These are phyloP conservation scores for Jatropha curcas DNA, from an alignment of 345 rosid species.

Conservation along the genomic window DNA sequence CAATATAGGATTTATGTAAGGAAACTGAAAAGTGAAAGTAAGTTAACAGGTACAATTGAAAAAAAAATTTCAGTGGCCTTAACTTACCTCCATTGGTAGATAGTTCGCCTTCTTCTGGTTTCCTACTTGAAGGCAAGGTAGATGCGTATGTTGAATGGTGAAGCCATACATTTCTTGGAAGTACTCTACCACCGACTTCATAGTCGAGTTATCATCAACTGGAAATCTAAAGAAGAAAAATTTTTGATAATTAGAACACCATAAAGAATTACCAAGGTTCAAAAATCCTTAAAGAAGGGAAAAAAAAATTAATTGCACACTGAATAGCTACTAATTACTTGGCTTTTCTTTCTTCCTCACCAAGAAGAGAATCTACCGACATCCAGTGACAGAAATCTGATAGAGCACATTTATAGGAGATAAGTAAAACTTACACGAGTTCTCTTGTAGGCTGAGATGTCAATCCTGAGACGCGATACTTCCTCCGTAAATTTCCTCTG, in stretches of 20 bases:
- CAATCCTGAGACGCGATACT: constrained; percentile 98
- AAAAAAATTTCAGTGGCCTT: not conserved
- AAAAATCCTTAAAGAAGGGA: not conserved
- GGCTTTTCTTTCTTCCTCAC: not conserved
- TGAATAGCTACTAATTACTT: not conserved
- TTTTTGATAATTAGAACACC: not conserved
- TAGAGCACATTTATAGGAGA: not conserved
- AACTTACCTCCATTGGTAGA: constrained; percentile 94
- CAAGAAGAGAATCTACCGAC: not conserved
- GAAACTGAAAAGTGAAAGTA: not conserved
- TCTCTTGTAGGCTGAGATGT: constrained; percentile 98
- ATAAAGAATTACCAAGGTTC: not conserved
- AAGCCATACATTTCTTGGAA: constrained; percentile 99
- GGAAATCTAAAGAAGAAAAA: constrained; percentile 68
- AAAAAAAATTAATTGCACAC: not conserved
- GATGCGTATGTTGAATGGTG: constrained; percentile 83
- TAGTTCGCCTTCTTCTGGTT: constrained; percentile 96
- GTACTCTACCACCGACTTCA: constrained; percentile 97
- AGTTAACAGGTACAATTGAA: not conserved
- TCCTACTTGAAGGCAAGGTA: constrained; percentile 99
- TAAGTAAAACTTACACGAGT: constrained; percentile 57
- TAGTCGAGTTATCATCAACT: constrained; percentile 85
- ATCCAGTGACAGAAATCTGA: not conserved
- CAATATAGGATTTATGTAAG: not conserved
- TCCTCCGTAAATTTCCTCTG: constrained; percentile 81